phyloP scores from a whole-genome alignment of 257 asterid species.

The Paulownia fortunei region DNA sequence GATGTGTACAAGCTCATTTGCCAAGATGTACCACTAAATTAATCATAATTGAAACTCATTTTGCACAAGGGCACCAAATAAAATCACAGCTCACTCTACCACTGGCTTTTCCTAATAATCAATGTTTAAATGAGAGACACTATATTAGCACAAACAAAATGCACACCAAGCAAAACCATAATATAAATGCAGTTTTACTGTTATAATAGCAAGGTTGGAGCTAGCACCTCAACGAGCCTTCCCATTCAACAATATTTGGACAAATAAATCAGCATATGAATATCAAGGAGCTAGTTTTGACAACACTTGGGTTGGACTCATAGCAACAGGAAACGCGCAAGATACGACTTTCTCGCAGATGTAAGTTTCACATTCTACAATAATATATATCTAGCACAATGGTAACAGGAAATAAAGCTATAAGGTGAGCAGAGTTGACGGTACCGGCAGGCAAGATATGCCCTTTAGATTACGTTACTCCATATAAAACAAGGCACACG shows the following conservation, averaged over 20 bases:
- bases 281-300: neutral
- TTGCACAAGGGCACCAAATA: conserved; percentile 14
- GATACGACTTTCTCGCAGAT: neutral
- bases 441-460: conserved; percentile 14
- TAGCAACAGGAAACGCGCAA: neutral
- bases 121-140: neutral
- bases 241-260: neutral
- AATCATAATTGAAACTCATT: conserved; percentile 9
- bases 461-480: neutral
- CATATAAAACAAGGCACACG: neutral
- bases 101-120: neutral
- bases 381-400: conserved; percentile 9
- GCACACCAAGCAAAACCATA: conserved; percentile 11
- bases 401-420: neutral
- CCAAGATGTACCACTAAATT: conserved; percentile 8
- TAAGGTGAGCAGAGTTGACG: neutral
- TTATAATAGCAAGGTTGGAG: conserved; percentile 15
- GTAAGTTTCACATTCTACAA: neutral
- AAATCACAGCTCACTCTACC: neutral
- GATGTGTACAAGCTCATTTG: neutral
- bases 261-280: neutral
- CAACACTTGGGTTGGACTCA: neutral
- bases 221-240: conserved; percentile 7
- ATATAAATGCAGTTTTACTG: neutral
- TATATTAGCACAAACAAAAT: neutral